Conservation (phyloP, 2,329 filamentous ascomycete species). For the Cadophora sp. region DNA sequence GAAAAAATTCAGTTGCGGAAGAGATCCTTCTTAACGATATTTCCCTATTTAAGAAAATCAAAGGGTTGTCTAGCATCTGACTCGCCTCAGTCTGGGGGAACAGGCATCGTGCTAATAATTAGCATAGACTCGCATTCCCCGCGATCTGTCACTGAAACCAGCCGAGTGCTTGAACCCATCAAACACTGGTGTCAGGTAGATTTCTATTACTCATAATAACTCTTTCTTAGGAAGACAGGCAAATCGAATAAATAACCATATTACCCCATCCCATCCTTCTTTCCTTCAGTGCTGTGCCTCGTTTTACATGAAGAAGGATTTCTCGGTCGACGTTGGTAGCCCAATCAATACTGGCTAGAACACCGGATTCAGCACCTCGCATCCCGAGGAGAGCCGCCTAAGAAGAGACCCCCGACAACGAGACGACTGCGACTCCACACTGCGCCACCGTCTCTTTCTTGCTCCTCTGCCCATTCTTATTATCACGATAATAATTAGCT, state of each 20-base stretch:
- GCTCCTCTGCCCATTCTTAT: background rate
- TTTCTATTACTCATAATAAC: background rate
- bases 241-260: background rate
- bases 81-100: background rate
- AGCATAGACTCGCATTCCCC: background rate
- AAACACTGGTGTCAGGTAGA: background rate
- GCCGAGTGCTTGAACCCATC: constrained; percentile 4
- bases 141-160: constrained; percentile 4
- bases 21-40: no score
- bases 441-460: constrained; percentile 7
- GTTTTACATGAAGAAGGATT: constrained; percentile 5
- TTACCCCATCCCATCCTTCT: background rate
- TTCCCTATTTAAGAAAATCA: background rate
- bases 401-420: background rate
- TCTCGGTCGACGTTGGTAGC: constrained; percentile 1
- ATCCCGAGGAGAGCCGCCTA: constrained; percentile 3
- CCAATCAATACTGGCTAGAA: constrained; percentile 13
- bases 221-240: background rate
- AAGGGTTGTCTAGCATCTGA: background rate
- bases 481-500: background rate
- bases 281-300: background rate
- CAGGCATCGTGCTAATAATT: constrained; percentile 13
- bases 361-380: constrained; percentile 13
- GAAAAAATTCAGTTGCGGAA: no score
- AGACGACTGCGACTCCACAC: constrained; percentile 1